phyloP scores from a whole-genome alignment of 352 stramenopile species.

The Plasmopara halstedii region DNA sequence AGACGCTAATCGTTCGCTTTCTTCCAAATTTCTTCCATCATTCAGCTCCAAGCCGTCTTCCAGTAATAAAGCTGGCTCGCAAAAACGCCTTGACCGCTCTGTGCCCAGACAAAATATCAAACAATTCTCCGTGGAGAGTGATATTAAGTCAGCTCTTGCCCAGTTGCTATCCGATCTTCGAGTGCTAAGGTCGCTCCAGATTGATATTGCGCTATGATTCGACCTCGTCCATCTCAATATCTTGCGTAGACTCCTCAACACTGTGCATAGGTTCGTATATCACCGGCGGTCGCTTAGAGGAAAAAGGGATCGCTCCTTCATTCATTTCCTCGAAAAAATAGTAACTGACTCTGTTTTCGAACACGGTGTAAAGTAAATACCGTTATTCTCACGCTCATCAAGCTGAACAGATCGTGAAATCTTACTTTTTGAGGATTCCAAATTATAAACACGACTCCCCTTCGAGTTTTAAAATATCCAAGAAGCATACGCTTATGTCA shows the following conservation, averaged over 20 bases:
- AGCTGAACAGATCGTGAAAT: neutral
- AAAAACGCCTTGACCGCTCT: no score
- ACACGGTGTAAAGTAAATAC: conserved; percentile 1
- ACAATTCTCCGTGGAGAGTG: no score
- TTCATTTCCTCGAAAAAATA: neutral
- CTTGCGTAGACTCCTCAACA: no score
- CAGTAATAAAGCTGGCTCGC: no score
- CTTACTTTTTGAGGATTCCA: conserved; percentile 8
- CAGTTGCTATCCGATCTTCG: no score
- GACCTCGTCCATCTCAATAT: conserved; percentile 2
- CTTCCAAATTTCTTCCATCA: neutral
- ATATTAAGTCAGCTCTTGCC: no score
- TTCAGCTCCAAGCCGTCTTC: no score
- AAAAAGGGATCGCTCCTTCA: neutral
- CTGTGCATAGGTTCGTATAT: neutral
- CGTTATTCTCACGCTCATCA: no score
- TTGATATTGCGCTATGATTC: neutral
- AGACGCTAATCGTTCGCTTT: conserved; percentile 1
- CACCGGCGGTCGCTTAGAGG: neutral
- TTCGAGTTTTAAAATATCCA: neutral
- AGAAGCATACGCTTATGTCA: neutral
- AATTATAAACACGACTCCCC: conserved; percentile 9
- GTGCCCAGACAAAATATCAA: no score
- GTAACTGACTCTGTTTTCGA: neutral
- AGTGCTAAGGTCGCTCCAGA: no score